Base-by-base conservation (phyloP, 2,329 filamentous ascomycete genomes). In the Colletotrichum chlorophyti region DNA sequence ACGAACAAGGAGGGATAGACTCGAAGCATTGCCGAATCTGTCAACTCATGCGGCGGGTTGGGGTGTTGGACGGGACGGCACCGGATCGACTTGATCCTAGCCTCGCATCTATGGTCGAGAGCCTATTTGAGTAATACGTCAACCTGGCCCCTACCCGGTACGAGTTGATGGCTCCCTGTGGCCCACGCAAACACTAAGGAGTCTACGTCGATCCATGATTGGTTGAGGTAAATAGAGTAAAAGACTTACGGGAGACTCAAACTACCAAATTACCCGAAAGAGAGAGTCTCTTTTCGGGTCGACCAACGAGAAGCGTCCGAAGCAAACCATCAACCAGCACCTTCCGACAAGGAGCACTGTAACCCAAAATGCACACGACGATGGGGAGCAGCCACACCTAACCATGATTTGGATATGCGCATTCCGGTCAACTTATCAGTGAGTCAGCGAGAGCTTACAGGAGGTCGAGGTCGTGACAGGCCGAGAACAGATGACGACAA, bases 61-160 rank as follows among this genome's bases (percentile, higher is more conserved):
- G 43, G 37, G 43, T 23, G 29, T 17, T 43, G 43, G 26, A 31
- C 40, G 45, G 51, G 51, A 42, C 40, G 37, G 37, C 43, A 34
- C 49, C 37, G 43, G 43, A 55, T 55, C 51, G 51, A 45, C 55
- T 23, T 55, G 32, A 59, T 55, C 55, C 55, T 45, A 21, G 43
- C 35, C 27, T 55, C 55, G 34, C 51, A 55, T 59, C 55, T 29
- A 4, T 15, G 26, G 15, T 32, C 3, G 27, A 31, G n/a, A 48
- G 26, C 43, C 31, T 31, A 29, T 45, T 45, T 31, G n/a, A 51
- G 38, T 19, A 54, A 40, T 58, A 24, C 29, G 24, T 27, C 26
- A 40, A 23, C 51, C 37, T 34, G 32, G 51, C 48, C 15, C 7
- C 35, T 34, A 32, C n/a, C 23, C 50, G 12, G 11, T 19, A 38